Evolutionary conservation across 176 grass and related monocot species (phyloP).

Genomic region (Paspalum notatum): DNA sequence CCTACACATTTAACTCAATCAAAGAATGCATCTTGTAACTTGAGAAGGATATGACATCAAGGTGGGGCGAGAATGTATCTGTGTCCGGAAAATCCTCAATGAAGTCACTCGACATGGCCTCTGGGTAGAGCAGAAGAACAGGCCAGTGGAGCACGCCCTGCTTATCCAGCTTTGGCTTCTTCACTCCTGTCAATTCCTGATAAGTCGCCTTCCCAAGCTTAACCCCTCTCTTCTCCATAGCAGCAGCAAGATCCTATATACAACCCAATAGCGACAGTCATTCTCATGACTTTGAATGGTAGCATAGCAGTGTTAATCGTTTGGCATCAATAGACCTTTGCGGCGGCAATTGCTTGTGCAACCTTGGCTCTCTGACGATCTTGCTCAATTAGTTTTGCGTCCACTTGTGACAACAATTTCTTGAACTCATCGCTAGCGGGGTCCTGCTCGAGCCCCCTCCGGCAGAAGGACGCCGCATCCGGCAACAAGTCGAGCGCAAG

Average conservation of each 20-base stretch:
- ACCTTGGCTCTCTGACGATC: conserved; percentile 59
- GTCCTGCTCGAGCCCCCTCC: conserved; percentile 65
- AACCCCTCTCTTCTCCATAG: conserved; percentile 74
- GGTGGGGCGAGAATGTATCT: conserved; percentile 62
- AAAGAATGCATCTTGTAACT: conserved; percentile 12
- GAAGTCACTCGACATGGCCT: conserved; percentile 95
- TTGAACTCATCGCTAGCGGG: conserved; percentile 74
- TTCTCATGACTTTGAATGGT: not conserved
- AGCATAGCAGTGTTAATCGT: conserved; percentile 5
- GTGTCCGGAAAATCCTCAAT: conserved; percentile 88
- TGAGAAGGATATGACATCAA: conserved; percentile 89
- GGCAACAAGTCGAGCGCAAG: conserved; percentile 63
- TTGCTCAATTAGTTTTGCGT: conserved; percentile 50
- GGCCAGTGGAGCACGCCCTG: conserved; percentile 83
- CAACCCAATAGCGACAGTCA: conserved; percentile 3
- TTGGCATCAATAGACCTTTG: conserved; percentile 58
- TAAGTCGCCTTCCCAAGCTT: conserved; percentile 66
- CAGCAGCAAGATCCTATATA: conserved; percentile 60
- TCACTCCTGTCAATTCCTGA: conserved; percentile 72
- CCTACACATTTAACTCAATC: not conserved
- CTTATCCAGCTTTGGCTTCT: conserved; percentile 71
- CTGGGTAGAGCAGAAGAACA: conserved; percentile 82
- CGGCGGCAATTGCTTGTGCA: conserved; percentile 48
- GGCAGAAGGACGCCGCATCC: conserved; percentile 70
- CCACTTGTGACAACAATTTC: conserved; percentile 70